phyloP scores from a whole-genome alignment of 257 asterid genomes.

The Fraxinus pennsylvanica region DNA sequence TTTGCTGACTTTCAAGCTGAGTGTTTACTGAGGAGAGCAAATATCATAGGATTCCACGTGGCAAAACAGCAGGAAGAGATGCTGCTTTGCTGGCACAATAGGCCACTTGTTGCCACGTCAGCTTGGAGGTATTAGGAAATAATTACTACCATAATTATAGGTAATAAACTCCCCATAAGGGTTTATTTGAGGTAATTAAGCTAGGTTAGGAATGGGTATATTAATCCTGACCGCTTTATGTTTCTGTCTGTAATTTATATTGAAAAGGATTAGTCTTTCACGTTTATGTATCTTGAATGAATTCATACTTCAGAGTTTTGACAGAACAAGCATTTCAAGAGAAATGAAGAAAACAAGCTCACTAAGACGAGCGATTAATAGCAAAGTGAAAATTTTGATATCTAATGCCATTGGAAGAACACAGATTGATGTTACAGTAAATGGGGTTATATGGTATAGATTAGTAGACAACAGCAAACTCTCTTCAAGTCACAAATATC shows the following conservation, averaged over 20 bases:
- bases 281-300: neutral
- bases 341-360: neutral
- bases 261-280: neutral
- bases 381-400: neutral
- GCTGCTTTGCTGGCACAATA: slow-evolving; percentile 96
- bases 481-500: neutral
- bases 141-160: neutral
- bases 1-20: slow-evolving; percentile 89
- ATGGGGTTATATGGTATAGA: slow-evolving; percentile 12
- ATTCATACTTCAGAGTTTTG: neutral
- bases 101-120: slow-evolving; percentile 86
- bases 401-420: slow-evolving; percentile 7
- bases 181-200: slow-evolving; percentile 4
- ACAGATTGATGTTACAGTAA: slow-evolving; percentile 23
- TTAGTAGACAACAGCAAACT: slow-evolving; percentile 31
- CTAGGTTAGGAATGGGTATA: neutral
- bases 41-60: slow-evolving; percentile 86
- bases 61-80: slow-evolving; percentile 79
- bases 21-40: slow-evolving; percentile 66
- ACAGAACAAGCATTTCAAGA: neutral
- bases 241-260: neutral
- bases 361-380: neutral
- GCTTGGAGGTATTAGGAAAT: slow-evolving; percentile 70
- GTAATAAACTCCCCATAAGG: neutral
- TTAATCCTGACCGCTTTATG: neutral